phyloP scores from a whole-genome alignment of 345 rosid species.

The Eucalyptus paniculata region DNA sequence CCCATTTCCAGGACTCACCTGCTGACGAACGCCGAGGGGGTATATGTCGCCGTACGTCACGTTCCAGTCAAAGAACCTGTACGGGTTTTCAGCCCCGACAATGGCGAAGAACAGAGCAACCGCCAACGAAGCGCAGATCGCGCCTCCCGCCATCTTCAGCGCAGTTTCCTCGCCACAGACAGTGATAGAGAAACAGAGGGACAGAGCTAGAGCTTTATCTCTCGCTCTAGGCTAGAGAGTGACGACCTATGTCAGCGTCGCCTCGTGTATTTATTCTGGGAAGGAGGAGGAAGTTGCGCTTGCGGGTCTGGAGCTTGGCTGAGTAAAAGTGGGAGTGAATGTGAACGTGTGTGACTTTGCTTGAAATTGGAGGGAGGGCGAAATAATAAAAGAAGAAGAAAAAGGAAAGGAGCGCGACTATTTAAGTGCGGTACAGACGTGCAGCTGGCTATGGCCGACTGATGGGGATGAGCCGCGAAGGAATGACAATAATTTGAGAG shows the following conservation, averaged over 20 bases:
- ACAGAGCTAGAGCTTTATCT: background rate
- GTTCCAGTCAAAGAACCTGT: constrained; percentile 32
- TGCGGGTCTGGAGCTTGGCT: background rate
- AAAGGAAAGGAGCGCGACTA: background rate
- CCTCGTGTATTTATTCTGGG: background rate
- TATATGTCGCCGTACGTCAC: constrained; percentile 33
- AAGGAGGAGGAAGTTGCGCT: background rate
- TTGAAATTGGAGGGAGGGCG: background rate
- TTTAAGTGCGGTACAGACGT: background rate
- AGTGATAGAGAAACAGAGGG: background rate
- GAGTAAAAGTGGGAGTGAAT: background rate
- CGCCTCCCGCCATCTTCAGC: background rate
- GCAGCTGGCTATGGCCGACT: background rate
- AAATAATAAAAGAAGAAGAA: background rate
- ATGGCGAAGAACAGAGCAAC: background rate
- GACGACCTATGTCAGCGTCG: background rate
- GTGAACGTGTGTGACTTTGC: background rate
- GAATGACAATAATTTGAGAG: background rate
- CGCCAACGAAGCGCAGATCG: background rate
- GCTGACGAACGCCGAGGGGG: constrained; percentile 32
- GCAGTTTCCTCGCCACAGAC: background rate
- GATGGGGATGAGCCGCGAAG: background rate
- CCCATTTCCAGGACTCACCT: background rate
- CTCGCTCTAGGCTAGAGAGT: background rate
- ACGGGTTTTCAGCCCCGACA: constrained; percentile 19